These are phyloP conservation scores for Aulographum hederae DNA, from an alignment of 2,329 filamentous ascomycete species.

Conservation along the genomic window DNA sequence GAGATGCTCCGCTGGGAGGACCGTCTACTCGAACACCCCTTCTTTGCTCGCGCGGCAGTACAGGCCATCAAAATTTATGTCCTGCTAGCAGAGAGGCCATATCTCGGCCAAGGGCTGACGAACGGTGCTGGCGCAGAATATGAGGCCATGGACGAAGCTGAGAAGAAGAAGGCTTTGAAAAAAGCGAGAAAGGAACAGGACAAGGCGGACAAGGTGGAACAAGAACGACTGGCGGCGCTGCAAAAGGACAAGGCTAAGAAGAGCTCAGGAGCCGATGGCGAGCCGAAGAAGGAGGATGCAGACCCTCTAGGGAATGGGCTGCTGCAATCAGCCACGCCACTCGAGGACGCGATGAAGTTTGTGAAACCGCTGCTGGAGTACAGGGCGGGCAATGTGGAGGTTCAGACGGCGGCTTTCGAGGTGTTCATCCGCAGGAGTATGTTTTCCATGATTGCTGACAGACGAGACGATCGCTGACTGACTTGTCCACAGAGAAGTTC, in stretches of 20 bases:
- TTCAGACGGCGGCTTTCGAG: slow-evolving; percentile 75
- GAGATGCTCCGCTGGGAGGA: slow-evolving; percentile 98
- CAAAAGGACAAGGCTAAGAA: slow-evolving; percentile 40
- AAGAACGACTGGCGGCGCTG: slow-evolving; percentile 67
- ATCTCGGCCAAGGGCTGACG: slow-evolving; percentile 40
- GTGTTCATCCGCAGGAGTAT: slow-evolving; percentile 71
- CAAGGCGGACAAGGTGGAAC: slow-evolving; percentile 58
- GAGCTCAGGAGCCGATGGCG: slow-evolving; percentile 40
- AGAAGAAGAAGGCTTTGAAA: slow-evolving; percentile 74
- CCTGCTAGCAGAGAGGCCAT: slow-evolving; percentile 56
- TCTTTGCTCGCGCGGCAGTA: slow-evolving; percentile 71
- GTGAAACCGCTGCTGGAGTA: slow-evolving; percentile 64
- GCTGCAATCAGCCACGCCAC: slow-evolving; percentile 60
- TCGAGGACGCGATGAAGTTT: slow-evolving; percentile 79
- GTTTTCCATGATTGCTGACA: slow-evolving; percentile 13
- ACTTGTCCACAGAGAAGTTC: slow-evolving; percentile 50
- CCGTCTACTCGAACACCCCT: slow-evolving; percentile 75
- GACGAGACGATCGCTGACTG: slow-evolving; percentile 1
- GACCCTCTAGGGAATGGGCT: slow-evolving; percentile 74
- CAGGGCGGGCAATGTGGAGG: slow-evolving; percentile 63
- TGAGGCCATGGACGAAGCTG: slow-evolving; percentile 33
- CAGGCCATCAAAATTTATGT: slow-evolving; percentile 69
- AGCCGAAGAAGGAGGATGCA: slow-evolving; percentile 70
- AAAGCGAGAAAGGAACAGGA: slow-evolving; percentile 66
- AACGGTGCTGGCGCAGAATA: slow-evolving; percentile 34